phyloP scores from a whole-genome alignment of 140 eudicot species.

The Anethum foeniculum region DNA sequence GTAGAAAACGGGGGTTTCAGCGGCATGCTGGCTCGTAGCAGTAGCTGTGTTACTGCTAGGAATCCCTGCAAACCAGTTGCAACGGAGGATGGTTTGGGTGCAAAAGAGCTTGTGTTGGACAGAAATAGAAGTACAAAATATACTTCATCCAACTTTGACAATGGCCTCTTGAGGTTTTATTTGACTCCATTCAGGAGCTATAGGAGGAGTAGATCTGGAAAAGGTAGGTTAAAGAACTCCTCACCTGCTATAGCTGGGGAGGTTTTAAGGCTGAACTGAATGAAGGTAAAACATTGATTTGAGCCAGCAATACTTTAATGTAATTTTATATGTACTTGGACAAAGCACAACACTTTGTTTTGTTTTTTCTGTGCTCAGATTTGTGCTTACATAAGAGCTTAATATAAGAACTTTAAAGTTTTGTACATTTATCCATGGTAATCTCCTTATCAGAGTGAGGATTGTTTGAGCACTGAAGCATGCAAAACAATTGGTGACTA shows the following conservation, averaged over 20 bases:
- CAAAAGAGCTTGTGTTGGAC: slow-evolving; percentile 36
- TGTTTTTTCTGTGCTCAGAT: slow-evolving; percentile 17
- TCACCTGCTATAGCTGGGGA: slow-evolving; percentile 32
- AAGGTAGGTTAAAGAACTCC: slow-evolving; percentile 33
- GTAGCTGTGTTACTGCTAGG: slow-evolving; percentile 38
- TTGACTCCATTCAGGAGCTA: slow-evolving; percentile 82
- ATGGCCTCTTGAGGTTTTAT: slow-evolving; percentile 55
- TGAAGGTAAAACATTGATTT: slow-evolving; percentile 21
- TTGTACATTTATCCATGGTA: slow-evolving; percentile 11
- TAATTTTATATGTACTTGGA: slow-evolving; percentile 29
- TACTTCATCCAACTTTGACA: slow-evolving; percentile 43
- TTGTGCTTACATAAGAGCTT: slow-evolving; percentile 19
- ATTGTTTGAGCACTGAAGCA: background rate
- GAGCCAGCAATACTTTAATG: slow-evolving; percentile 22
- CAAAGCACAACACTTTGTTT: slow-evolving; percentile 22
- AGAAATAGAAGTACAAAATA: slow-evolving; percentile 39
- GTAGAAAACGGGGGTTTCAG: slow-evolving; percentile 22
- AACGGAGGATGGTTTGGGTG: slow-evolving; percentile 16
- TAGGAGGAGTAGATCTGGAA: slow-evolving; percentile 51
- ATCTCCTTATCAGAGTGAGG: background rate
- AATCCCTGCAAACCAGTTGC: slow-evolving; percentile 19
- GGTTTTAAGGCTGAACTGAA: slow-evolving; percentile 52
- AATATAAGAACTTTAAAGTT: slow-evolving; percentile 12
- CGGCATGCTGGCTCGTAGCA: slow-evolving; percentile 37
- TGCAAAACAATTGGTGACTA: background rate